Evolutionary conservation across 2,329 filamentous ascomycete species (phyloP).

Genomic region (Fusarium concolor): DNA sequence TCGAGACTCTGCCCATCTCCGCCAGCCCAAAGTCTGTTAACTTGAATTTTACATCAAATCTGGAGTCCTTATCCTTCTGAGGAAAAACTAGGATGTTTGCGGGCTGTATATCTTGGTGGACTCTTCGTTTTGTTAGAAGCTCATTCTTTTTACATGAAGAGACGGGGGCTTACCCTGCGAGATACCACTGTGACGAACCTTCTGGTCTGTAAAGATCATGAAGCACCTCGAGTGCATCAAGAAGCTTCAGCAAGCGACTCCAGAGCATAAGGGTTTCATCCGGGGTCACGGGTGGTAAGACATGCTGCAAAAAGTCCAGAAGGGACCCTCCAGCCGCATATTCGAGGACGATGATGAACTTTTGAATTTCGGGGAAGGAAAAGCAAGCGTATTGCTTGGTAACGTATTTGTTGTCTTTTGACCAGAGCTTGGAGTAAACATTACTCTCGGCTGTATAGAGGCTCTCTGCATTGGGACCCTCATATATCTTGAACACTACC

Average conservation of each 20-base stretch:
- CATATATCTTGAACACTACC: constrained; percentile 27
- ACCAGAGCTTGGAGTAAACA: not conserved
- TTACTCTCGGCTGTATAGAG: constrained; percentile 5
- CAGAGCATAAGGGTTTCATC: too few species aligned
- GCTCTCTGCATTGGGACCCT: not conserved
- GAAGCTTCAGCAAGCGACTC: too few species aligned
- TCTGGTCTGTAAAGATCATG: too few species aligned
- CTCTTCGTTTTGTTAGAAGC: not conserved
- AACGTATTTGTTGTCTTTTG: not conserved
- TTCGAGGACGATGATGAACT: too few species aligned
- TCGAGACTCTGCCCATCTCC: not conserved
- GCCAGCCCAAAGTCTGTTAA: constrained; percentile 21
- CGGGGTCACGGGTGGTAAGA: too few species aligned
- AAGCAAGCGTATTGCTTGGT: not conserved
- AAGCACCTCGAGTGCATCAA: too few species aligned
- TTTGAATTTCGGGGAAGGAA: too few species aligned
- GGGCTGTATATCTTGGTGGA: constrained; percentile 29
- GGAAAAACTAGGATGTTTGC: constrained; percentile 29
- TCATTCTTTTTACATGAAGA: too few species aligned
- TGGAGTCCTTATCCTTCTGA: not conserved
- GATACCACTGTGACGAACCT: not conserved
- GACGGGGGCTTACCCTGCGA: not conserved
- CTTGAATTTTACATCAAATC: constrained; percentile 15
- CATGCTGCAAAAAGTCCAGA: too few species aligned
- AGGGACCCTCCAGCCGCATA: too few species aligned